A percentile compares a stretch with the other conserved stretches of the same genome.
Evolutionary conservation across 805 yeast species (phyloP).

Genomic region (Wickerhamiella parazyma): DNA sequence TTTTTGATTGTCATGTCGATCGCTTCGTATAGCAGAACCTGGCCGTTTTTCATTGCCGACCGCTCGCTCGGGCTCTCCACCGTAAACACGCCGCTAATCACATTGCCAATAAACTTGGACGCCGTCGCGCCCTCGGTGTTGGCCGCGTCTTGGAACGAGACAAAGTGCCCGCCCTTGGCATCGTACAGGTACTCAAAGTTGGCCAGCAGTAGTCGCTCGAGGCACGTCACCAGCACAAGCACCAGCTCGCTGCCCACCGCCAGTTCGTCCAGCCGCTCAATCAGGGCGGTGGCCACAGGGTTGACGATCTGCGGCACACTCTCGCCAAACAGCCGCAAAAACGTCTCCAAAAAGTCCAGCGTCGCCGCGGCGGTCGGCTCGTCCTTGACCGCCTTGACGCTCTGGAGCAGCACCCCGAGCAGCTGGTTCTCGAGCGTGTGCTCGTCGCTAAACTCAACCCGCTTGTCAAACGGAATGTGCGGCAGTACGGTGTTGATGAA

Average conservation of each 20-base stretch:
- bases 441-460: constrained; percentile 9
- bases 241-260: constrained; percentile 2
- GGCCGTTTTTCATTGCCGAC: constrained; percentile 37
- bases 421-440: constrained; percentile 9
- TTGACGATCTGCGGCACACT: constrained; percentile 43
- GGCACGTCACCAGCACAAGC: constrained; percentile 4
- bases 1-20: constrained; percentile 12
- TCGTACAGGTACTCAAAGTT: constrained; percentile 9
- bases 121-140: constrained; percentile 21
- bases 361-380: constrained; percentile 34
- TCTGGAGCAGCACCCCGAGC: constrained; percentile 26
- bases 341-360: constrained; percentile 38
- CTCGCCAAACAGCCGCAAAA: constrained; percentile 38
- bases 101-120: constrained; percentile 36
- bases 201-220: constrained; percentile 7
- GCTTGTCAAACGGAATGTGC: not conserved
- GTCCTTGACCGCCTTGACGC: constrained; percentile 32
- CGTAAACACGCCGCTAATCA: constrained; percentile 62
- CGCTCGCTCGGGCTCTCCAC: constrained; percentile 47
- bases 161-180: constrained; percentile 2
- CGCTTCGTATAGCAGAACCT: constrained; percentile 19
- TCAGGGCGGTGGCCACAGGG: constrained; percentile 25
- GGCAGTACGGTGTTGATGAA: constrained; percentile 6
- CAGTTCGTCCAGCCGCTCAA: constrained; percentile 4
- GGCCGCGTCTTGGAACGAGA: constrained; percentile 11